A percentile compares a stretch with the other conserved stretches of the same genome.
phyloP scores from a whole-genome alignment of 2,329 filamentous ascomycete genomes.

The Phialocephala sp. region DNA sequence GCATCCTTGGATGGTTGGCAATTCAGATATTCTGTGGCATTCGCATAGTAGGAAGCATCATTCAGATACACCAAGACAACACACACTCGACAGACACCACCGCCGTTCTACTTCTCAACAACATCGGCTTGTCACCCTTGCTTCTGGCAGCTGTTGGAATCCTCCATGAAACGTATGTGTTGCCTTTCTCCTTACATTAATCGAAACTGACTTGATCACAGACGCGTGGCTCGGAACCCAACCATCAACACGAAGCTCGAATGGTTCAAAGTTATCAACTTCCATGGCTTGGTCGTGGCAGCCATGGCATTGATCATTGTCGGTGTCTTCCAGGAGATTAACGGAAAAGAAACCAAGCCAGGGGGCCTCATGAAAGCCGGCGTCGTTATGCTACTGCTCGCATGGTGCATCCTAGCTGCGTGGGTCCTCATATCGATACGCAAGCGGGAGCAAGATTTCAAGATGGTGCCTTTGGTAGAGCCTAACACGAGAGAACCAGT shows the following conservation, averaged over 20 bases:
- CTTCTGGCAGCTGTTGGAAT: slow-evolving; percentile 30
- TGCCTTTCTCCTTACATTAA: no score
- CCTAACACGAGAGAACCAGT: background rate
- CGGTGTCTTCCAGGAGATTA: slow-evolving; percentile 9
- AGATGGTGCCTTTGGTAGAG: background rate
- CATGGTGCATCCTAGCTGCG: background rate
- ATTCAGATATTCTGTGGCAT: slow-evolving; percentile 47
- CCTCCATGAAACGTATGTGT: slow-evolving; percentile 26
- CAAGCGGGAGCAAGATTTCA: background rate
- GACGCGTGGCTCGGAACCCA: slow-evolving; percentile 14
- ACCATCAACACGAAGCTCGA: slow-evolving; percentile 14
- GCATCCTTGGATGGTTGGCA: slow-evolving; percentile 49
- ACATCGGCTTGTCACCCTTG: slow-evolving; percentile 32
- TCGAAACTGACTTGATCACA: background rate
- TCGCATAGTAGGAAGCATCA: slow-evolving; percentile 44
- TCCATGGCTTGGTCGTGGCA: slow-evolving; percentile 9
- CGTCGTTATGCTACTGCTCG: background rate
- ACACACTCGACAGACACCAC: slow-evolving; percentile 23
- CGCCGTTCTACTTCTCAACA: slow-evolving; percentile 23
- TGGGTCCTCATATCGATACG: slow-evolving; percentile 4
- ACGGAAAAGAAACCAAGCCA: background rate
- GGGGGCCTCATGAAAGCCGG: slow-evolving; percentile 11
- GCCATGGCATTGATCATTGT: slow-evolving; percentile 13
- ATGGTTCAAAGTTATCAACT: slow-evolving; percentile 13
- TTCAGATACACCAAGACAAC: slow-evolving; percentile 39